Base-by-base conservation (phyloP, 768 basidiomycete genomes). In the Russula earlei region DNA sequence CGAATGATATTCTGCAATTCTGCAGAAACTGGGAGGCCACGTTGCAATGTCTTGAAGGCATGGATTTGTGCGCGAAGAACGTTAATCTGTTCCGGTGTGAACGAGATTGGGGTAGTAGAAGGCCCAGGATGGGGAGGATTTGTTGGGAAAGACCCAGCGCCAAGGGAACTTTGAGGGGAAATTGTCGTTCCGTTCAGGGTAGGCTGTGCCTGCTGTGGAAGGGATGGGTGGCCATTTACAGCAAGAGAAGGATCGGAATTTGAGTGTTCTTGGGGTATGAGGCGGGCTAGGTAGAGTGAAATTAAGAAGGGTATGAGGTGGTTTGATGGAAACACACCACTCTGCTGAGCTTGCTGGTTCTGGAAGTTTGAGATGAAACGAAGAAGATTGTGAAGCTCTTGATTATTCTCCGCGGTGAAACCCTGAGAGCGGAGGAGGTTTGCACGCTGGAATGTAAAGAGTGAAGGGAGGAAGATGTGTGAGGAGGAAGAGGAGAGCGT, bases 1-100 rank as follows among this genome's bases (percentile, higher is more conserved):
- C 79, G 81, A 43, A 90, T 81, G 12, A 84, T 82, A 52, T 84
- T 81, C 58, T 85, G 86, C 27, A 92, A 63, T 58, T 77, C 67
- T 12, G 87, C 82, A 14, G 88, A 84, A 40, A 89, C 75, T 15
- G 86, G 80, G 8, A 81, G 66, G 20, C 83, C 81, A 22, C 83
- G 77, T 15, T 74, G 73, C 62, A 92, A 74, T 59, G 82, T 76
- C 65, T 85, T 88, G 73, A 84, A 91, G 4, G 90, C 89, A 47
- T 84, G 78, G 15, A 92, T 91, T 62, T 92, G 90, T 0, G 85
- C 82, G 14, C 86, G 79, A n/a, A 92, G 77, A 10, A 84, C 79
- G 54, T 73, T 75, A 45, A 91, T 82, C 64, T 91, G 91, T 56
- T 87, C 84, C 0, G 67, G 72, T 4, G 87, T 84, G 66, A 94